Base-by-base conservation (phyloP, 225 moss, liverwort and hornwort genomes). In the Rhytidiadelphus loreus region DNA sequence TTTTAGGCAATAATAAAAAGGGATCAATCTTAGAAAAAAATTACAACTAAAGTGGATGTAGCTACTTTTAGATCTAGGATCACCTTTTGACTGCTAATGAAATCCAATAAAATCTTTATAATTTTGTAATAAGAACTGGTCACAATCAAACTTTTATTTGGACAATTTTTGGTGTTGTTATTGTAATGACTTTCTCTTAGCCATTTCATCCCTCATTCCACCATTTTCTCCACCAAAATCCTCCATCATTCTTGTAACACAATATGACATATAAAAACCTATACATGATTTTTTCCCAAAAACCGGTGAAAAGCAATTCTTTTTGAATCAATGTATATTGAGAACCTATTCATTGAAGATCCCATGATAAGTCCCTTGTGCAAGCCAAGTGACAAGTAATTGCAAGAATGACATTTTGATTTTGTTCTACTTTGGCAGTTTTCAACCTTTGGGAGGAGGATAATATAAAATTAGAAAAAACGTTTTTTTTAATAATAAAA, bases 251-350 rank as follows among this genome's bases (percentile, higher is more conserved):
- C 12, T 50, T 50, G 32, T 20, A 2, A 20, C 4, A 32, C 5
- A 20, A 33, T 74, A 48, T 48, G 7, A 20, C 7, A 74, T 7
- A 72, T 2, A 29, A 48, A 12, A 48, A 19, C 0, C 2, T 3
- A 12, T 20, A 11, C 7, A 50, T 18, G 6, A 33, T 32, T 75
- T 74, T 3, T 48, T 50, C 4, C 12, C 1, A 17, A 12, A 48
- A 20, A 50, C 12, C 0, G 0, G 0, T 28, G 3, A 32, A 0
- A 50, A 32, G 5, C 12, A 74, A 48, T 0, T 74, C 2, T 4
- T 32, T 48, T 74, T 74, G 0, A 48, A 32, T 20, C 48, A 73
- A 46, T 4, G 16, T 48, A 74, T 1, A 2, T 74, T 75, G 32
- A 7, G 4, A 50, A 74, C 9, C 0, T 72, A 0, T 17, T 44